These are phyloP conservation scores for Kentomonas sorsogonicus DNA, from an alignment of 208 protist species.

Conservation along the genomic window DNA sequence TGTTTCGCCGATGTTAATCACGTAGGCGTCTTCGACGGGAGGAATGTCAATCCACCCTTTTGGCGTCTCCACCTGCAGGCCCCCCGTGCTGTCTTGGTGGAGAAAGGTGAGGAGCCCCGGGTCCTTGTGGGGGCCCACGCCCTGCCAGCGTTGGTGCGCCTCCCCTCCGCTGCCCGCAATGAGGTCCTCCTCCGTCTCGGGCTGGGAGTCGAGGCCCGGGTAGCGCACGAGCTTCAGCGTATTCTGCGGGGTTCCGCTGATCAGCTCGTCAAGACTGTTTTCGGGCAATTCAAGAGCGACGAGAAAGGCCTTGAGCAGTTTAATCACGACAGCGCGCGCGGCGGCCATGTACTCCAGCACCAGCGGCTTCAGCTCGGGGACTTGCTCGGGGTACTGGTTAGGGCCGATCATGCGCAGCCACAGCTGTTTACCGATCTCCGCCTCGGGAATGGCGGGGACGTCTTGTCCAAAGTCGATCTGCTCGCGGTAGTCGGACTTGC, in stretches of 20 bases:
- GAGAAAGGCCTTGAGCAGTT: slow-evolving; percentile 11
- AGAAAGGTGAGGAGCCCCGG: slow-evolving; percentile 1
- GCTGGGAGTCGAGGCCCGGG: background rate
- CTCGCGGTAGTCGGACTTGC: slow-evolving; percentile 9
- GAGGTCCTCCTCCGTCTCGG: background rate
- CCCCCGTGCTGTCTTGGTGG: slow-evolving; percentile 9
- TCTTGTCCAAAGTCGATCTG: slow-evolving; percentile 13
- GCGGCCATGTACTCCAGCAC: slow-evolving; percentile 8
- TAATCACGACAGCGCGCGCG: background rate
- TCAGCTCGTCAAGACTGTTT: background rate
- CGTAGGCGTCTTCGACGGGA: slow-evolving; percentile 5
- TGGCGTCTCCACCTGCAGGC: slow-evolving; percentile 14
- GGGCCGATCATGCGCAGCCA: slow-evolving; percentile 11
- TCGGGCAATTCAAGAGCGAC: slow-evolving; percentile 7
- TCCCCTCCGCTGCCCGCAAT: background rate
- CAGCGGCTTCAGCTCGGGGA: slow-evolving; percentile 7
- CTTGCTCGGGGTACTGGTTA: slow-evolving; percentile 11
- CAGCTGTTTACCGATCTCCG: background rate
- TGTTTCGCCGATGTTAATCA: slow-evolving; percentile 13
- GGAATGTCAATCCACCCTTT: slow-evolving; percentile 14
- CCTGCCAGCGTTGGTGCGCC: background rate
- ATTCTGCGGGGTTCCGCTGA: background rate
- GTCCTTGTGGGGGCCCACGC: slow-evolving; percentile 2
- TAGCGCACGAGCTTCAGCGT: slow-evolving; percentile 12
- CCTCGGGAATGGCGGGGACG: background rate